A percentile compares a stretch with the other conserved stretches of the same genome.
phyloP scores from a whole-genome alignment of 371 early-diverging fungal species.

The Mortierella sp. region DNA sequence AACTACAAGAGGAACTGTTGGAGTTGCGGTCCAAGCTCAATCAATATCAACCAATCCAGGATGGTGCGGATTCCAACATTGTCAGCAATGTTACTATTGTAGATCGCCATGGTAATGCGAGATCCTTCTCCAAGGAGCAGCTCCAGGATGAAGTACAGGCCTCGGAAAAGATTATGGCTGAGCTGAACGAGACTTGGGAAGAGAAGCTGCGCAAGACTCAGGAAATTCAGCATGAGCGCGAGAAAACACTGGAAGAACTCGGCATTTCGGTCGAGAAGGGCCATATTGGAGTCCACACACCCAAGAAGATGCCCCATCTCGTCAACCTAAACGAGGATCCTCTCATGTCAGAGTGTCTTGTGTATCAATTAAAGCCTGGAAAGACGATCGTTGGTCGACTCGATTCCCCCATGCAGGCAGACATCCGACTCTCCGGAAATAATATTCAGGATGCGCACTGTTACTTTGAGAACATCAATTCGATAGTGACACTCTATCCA shows the following conservation, averaged over 20 bases:
- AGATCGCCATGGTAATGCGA: slow-evolving; percentile 62
- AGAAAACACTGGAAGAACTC: slow-evolving; percentile 80
- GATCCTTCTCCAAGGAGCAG: slow-evolving; percentile 67
- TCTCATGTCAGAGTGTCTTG: slow-evolving; percentile 88
- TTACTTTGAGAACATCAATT: slow-evolving; percentile 75
- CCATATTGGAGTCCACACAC: slow-evolving; percentile 83
- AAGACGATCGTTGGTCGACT: slow-evolving; percentile 76
- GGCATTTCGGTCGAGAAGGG: slow-evolving; percentile 83
- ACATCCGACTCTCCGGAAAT: slow-evolving; percentile 79
- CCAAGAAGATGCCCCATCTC: slow-evolving; percentile 86
- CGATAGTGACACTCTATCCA: slow-evolving; percentile 74
- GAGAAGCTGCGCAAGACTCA: slow-evolving; percentile 84
- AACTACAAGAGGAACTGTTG: slow-evolving; percentile 86
- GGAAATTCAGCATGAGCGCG: slow-evolving; percentile 78
- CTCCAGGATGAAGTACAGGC: slow-evolving; percentile 84
- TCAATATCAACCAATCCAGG: slow-evolving; percentile 69
- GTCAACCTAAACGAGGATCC: slow-evolving; percentile 93
- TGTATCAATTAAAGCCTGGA: slow-evolving; percentile 88
- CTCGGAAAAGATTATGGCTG: slow-evolving; percentile 86
- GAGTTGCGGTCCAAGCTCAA: slow-evolving; percentile 72
- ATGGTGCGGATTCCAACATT: slow-evolving; percentile 15
- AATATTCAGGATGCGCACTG: slow-evolving; percentile 82
- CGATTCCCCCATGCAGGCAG: slow-evolving; percentile 62
- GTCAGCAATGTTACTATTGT: slow-evolving; percentile 57
- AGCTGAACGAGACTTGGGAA: slow-evolving; percentile 88